A percentile compares a stretch with the other conserved stretches of the same genome.
Evolutionary conservation across 2,329 filamentous ascomycete genomes (phyloP).

Genomic region (Neofusicoccum sp.): DNA sequence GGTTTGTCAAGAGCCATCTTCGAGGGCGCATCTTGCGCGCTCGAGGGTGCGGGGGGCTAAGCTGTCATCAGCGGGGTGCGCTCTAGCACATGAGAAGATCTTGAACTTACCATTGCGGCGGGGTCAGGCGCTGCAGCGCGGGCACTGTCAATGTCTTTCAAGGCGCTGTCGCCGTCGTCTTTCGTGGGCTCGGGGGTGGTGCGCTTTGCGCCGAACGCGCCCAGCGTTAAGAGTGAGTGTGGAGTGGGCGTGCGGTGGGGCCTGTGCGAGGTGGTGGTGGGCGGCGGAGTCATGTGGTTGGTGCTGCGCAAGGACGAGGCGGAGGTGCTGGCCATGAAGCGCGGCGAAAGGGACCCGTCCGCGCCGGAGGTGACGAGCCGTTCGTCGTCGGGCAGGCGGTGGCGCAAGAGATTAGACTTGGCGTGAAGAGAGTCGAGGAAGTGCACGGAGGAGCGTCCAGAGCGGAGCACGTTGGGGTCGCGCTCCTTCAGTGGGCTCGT

Average conservation of each 20-base stretch:
- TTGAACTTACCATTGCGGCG: not conserved
- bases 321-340: conserved; percentile 27
- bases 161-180: not conserved
- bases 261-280: not conserved
- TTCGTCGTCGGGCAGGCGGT: conserved; percentile 22
- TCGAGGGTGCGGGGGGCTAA: not conserved
- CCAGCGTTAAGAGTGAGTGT: conserved; percentile 10
- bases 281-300: conserved; percentile 11
- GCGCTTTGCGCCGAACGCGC: not conserved
- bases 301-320: conserved; percentile 26
- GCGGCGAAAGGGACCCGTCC: conserved; percentile 17
- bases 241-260: conserved; percentile 13
- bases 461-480: conserved; percentile 23
- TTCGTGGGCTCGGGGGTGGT: conserved; percentile 19
- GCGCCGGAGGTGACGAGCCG: conserved; percentile 5
- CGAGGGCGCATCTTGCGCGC: not conserved
- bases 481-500: conserved; percentile 24
- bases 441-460: conserved; percentile 12
- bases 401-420: conserved; percentile 6
- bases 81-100: not conserved
- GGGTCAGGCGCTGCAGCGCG: conserved; percentile 14
- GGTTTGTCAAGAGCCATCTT: conserved; percentile 32
- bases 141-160: not conserved
- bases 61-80: conserved; percentile 7
- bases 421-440: not conserved